Percentiles rank a stretch among this genome's conserved stretches.
Conservation (phyloP, 2,329 filamentous ascomycete species). For the Talaromyces amestolkiae region DNA sequence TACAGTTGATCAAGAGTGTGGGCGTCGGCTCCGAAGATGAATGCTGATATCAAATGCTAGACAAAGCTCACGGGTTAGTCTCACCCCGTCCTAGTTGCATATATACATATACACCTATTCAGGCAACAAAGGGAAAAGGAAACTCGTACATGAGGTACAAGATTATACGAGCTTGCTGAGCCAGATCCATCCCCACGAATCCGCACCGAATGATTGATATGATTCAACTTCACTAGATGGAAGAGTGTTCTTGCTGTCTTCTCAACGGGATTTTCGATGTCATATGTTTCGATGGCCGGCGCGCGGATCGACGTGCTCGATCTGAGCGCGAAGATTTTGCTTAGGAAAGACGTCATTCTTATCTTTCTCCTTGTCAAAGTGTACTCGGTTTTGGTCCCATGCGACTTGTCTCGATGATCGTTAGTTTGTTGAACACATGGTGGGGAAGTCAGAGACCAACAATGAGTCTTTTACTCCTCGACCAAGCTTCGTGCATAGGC, state of each 20-base stretch:
- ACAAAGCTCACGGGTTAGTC: background rate
- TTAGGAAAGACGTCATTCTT: slow-evolving; percentile 13
- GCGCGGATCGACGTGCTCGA: slow-evolving; percentile 44
- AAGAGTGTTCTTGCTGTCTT: slow-evolving; percentile 80
- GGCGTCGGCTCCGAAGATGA: slow-evolving; percentile 73
- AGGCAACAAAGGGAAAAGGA: background rate
- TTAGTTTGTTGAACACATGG: background rate
- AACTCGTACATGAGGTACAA: slow-evolving; percentile 66
- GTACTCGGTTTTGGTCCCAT: background rate
- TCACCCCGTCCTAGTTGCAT: background rate
- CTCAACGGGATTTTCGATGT: slow-evolving; percentile 75
- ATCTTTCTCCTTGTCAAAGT: background rate
- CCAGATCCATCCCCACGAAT: slow-evolving; percentile 57
- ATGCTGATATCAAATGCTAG: slow-evolving; percentile 75
- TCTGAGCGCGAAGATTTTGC: slow-evolving; percentile 13
- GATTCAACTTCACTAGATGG: slow-evolving; percentile 86
- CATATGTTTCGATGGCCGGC: slow-evolving; percentile 68
- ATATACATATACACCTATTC: background rate
- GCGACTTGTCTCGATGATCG: background rate
- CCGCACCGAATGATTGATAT: slow-evolving; percentile 81
- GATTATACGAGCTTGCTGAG: slow-evolving; percentile 70
- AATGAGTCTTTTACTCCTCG: background rate
- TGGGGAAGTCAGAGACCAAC: background rate
- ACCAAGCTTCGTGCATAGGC: no score
- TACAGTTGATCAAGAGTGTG: slow-evolving; percentile 77